Evolutionary conservation across 2,329 filamentous ascomycete genomes (phyloP), one percentile per base, ranked within the genome.

Genomic region (Parastagonospora avenae): DNA sequence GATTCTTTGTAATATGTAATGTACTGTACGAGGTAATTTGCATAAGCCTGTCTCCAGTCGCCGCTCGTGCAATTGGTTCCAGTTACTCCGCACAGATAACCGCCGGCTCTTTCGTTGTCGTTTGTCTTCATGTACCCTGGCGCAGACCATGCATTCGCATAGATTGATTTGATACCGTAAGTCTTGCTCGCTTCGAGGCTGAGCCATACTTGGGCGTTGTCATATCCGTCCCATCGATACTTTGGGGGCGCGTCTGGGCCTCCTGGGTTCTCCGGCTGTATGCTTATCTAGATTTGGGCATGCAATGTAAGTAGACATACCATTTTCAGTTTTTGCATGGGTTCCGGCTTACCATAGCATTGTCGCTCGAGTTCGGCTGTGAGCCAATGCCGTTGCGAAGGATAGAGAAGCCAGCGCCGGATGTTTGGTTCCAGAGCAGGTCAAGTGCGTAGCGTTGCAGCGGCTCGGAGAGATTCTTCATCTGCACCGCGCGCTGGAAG

Each of bases 111-210:
- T 38, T 80, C 74, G 48, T 76, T 73, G 12, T 67, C 66, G 51
- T 80, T 80, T 2, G 76, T 81, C 66, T 81, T 81, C 79, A 82
- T 82, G 59, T 76, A 81, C 0, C 77, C 77, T 1, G 78, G 79
- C 1, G 79, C 79, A 36, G 72, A 76, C 79, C 79, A 82, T 1
- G 79, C 78, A 61, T 82, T 75, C 4, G 76, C 77, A 53, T 80
- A 79, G 38, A 81, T 71, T 2, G 67, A 75, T 33, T 65, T 81
- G 4, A 80, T 70, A 2, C 77, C 76, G 46, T 77, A 76, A 4
- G 58, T 66, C 31, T 64, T 63, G 7, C 68, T 62, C 6, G 81
- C 81, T 63, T 82, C 73, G 58, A 82, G 74, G 2, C 76, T 76
- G 24, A 85, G 72, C 74, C 77, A 83, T 9, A 85, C 71, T 66